These are phyloP conservation scores for Penicillium nordicum DNA, from an alignment of 2,329 filamentous ascomycete genomes.

Conservation along the genomic window DNA sequence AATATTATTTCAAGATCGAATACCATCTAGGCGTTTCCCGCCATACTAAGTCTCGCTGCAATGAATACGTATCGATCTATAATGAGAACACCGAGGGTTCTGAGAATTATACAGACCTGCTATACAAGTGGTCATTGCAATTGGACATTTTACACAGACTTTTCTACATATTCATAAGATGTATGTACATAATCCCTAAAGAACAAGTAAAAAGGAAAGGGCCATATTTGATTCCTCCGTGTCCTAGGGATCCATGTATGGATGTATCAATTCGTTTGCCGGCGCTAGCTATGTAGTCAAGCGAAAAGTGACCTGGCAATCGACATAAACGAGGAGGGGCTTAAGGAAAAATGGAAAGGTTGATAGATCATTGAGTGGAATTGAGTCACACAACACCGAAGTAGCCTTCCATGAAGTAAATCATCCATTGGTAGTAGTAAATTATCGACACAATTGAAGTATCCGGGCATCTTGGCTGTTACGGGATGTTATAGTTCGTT, in stretches of 20 bases:
- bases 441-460: not conserved
- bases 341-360: not conserved
- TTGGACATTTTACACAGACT: no score
- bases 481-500: not conserved
- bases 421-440: not conserved
- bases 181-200: no score
- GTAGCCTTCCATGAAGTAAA: not conserved
- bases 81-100: not conserved
- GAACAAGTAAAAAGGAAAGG: not conserved
- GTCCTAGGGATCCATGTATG: not conserved
- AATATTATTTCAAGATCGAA: not conserved
- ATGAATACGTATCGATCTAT: not conserved
- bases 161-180: not conserved
- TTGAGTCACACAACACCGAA: not conserved
- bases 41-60: rapidly evolving
- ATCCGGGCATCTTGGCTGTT: not conserved
- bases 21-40: no score
- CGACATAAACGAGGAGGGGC: not conserved
- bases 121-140: not conserved
- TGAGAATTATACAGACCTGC: no score
- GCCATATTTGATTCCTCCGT: not conserved
- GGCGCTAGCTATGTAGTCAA: not conserved
- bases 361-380: not conserved
- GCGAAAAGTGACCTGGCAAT: not conserved
- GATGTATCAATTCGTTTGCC: not conserved